Percentiles rank a stretch among this genome's conserved stretches.
Conservation (phyloP, 257 asterid species). For the Rhazya stricta region DNA sequence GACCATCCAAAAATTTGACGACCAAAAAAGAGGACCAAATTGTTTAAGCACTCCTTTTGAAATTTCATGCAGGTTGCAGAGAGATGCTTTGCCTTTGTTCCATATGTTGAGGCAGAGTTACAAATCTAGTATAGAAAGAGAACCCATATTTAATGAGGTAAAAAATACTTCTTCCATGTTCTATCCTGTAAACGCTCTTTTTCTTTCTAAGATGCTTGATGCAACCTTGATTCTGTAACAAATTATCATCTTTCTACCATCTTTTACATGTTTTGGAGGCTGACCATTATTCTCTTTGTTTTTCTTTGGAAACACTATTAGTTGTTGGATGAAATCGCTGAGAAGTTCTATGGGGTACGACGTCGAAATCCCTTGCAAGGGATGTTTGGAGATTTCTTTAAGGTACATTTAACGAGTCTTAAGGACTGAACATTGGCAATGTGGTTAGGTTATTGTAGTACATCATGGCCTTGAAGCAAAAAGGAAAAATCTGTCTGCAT, state of each 20-base stretch:
- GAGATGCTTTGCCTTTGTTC: constrained; percentile 93
- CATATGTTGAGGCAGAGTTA: constrained; percentile 74
- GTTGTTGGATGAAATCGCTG: constrained; percentile 84
- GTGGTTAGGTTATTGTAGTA: not conserved
- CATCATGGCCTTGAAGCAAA: not conserved
- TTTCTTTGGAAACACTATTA: constrained; percentile 17
- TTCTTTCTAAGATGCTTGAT: not conserved
- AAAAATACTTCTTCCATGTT: constrained; percentile 20
- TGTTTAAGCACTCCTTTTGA: constrained; percentile 15
- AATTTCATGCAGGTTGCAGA: constrained; percentile 62
- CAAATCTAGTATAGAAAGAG: constrained; percentile 61
- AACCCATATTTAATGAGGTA: constrained; percentile 68
- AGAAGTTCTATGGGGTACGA: constrained; percentile 74
- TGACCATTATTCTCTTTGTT: constrained; percentile 13
- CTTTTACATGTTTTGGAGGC: constrained; percentile 10
- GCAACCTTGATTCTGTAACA: not conserved
- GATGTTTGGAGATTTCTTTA: constrained; percentile 86
- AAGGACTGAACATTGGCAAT: not conserved
- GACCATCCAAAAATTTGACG: not conserved
- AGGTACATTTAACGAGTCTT: constrained; percentile 31
- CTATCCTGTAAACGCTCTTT: not conserved
- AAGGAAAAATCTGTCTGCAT: not conserved
- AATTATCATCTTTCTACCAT: not conserved
- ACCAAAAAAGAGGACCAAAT: not conserved
- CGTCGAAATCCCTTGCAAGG: constrained; percentile 81